phyloP scores from a whole-genome alignment of 2,329 filamentous ascomycete species.

The Lecanosticta acicola region DNA sequence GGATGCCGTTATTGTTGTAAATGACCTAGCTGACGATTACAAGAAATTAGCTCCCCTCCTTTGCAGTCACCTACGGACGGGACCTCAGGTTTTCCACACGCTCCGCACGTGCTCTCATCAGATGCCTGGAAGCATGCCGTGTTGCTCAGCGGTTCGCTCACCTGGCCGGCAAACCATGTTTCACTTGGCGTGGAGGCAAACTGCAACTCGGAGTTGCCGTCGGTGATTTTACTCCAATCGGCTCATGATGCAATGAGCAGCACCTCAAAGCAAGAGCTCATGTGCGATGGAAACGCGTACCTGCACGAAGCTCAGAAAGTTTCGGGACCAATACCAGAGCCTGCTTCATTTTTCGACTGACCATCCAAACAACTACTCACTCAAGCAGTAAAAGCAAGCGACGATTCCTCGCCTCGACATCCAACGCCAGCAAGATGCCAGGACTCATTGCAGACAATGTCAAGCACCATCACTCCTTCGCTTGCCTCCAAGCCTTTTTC shows the following conservation, averaged over 20 bases:
- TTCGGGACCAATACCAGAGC: neutral
- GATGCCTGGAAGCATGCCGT: no score
- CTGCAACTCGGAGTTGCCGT: neutral
- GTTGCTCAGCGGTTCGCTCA: slow-evolving; percentile 8
- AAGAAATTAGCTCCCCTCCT: neutral
- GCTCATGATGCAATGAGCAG: neutral
- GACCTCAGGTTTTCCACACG: no score
- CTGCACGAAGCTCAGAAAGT: neutral
- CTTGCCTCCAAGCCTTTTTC: slow-evolving; percentile 11
- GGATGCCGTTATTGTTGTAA: no score
- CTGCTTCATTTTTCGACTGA: neutral
- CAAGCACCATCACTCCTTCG: slow-evolving; percentile 15
- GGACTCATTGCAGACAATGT: slow-evolving; percentile 15
- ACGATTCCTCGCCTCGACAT: neutral
- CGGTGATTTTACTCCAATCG: neutral
- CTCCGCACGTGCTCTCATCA: slow-evolving; percentile 2
- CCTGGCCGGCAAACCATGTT: slow-evolving; percentile 7
- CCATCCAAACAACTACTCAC: neutral
- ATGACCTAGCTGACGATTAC: no score
- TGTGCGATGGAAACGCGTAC: neutral
- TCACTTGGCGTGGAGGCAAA: slow-evolving; percentile 9
- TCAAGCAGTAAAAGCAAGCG: slow-evolving; percentile 1
- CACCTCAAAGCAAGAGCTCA: neutral
- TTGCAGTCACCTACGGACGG: no score
- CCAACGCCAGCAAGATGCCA: slow-evolving; percentile 12